A percentile compares a stretch with the other conserved stretches of the same genome.
Conservation (phyloP, 192 early-diverging fungal species). For the Umbelopsis sp. region DNA sequence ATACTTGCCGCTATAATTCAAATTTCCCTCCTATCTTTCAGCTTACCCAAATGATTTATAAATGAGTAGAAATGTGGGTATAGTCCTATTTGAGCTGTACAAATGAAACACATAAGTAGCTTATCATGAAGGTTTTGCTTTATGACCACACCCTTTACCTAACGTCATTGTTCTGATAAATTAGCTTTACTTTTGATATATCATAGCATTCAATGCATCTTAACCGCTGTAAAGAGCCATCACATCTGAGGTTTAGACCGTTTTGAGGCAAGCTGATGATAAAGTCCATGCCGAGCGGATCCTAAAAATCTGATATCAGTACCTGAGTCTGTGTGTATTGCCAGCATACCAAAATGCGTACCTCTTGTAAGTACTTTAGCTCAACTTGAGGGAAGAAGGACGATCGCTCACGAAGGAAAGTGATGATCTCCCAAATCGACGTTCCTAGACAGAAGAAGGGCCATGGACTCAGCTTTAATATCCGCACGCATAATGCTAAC, state of each 20-base stretch:
- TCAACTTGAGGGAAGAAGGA: slow-evolving; percentile 60
- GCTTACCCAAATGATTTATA: slow-evolving; percentile 73
- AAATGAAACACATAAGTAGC: slow-evolving; percentile 5
- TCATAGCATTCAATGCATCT: slow-evolving; percentile 67
- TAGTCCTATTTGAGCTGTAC: slow-evolving; percentile 58
- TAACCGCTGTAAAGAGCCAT: slow-evolving; percentile 59
- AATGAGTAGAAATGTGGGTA: slow-evolving; percentile 68
- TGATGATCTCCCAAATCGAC: slow-evolving; percentile 63
- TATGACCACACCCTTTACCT: slow-evolving; percentile 38
- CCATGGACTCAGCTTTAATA: background rate
- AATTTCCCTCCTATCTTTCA: background rate
- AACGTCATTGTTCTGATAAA: slow-evolving; percentile 61
- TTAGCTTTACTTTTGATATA: slow-evolving; percentile 53
- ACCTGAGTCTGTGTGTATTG: background rate
- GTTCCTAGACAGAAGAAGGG: slow-evolving; percentile 45
- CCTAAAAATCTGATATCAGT: slow-evolving; percentile 26
- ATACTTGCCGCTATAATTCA: slow-evolving; percentile 29
- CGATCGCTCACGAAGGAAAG: slow-evolving; percentile 52
- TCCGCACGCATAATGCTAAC: background rate
- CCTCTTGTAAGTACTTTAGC: slow-evolving; percentile 65
- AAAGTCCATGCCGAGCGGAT: slow-evolving; percentile 47
- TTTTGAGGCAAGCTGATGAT: slow-evolving; percentile 45
- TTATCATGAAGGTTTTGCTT: background rate
- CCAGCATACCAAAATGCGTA: slow-evolving; percentile 35
- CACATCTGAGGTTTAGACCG: slow-evolving; percentile 63